Conservation (phyloP, 2,329 filamentous ascomycete genomes). For the Magnaporthiopsis poae region DNA sequence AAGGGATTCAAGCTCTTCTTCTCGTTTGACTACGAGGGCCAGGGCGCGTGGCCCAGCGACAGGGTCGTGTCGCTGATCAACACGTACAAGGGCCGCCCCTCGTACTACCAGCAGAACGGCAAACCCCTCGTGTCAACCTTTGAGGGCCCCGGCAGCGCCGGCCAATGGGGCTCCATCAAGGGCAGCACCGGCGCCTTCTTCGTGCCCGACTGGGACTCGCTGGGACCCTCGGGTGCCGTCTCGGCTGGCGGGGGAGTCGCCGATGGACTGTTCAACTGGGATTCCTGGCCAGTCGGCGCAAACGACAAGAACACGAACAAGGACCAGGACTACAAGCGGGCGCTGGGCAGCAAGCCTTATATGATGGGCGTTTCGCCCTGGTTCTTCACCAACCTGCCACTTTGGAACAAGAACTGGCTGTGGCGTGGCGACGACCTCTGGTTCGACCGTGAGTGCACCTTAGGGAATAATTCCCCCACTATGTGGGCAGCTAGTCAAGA, state of each 20-base stretch:
- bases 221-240: conserved; percentile 30
- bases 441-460: conserved; percentile 32
- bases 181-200: conserved; percentile 1
- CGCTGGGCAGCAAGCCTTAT: conserved; percentile 21
- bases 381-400: conserved; percentile 42
- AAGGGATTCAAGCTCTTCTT: conserved; percentile 30
- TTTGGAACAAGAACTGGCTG: conserved; percentile 42
- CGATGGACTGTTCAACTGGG: conserved; percentile 7
- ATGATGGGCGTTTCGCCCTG: conserved; percentile 20
- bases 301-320: conserved; percentile 17
- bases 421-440: conserved; percentile 51
- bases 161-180: conserved; percentile 4
- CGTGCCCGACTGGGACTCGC: conserved; percentile 5
- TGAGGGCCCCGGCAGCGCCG: not conserved
- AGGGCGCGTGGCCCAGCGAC: conserved; percentile 34
- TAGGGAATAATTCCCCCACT: conserved; percentile 34
- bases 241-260: conserved; percentile 24
- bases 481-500: conserved; percentile 24
- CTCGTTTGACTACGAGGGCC: conserved; percentile 41
- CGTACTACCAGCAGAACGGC: conserved; percentile 37
- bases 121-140: conserved; percentile 7
- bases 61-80: conserved; percentile 37
- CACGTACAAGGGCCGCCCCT: conserved; percentile 40
- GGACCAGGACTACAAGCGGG: conserved; percentile 21
- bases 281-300: conserved; percentile 4